Conservation (phyloP, 2,329 filamentous ascomycete genomes). For the Fusarium incarnatum region DNA sequence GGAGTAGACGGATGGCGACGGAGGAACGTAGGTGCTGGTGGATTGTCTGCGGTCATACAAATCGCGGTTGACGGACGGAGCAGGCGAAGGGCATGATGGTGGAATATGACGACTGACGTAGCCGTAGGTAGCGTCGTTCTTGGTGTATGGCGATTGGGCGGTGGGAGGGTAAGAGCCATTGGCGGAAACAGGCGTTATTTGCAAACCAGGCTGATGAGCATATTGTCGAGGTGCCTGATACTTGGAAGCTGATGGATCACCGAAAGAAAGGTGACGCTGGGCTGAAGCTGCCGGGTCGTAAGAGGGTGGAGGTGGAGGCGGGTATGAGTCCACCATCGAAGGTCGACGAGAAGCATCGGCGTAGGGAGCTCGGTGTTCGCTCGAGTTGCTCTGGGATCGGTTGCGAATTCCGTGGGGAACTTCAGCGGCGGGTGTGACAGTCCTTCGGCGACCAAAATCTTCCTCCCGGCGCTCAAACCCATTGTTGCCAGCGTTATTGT, state of each 20-base stretch:
- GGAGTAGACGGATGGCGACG: slow-evolving; percentile 52
- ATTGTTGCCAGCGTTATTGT: slow-evolving; percentile 54
- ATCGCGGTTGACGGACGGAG: slow-evolving; percentile 49
- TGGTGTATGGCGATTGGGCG: slow-evolving; percentile 56
- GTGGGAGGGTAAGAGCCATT: slow-evolving; percentile 51
- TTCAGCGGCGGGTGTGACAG: slow-evolving; percentile 51
- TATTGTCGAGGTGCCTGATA: slow-evolving; percentile 54
- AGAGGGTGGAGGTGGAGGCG: slow-evolving; percentile 53
- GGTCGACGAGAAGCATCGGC: slow-evolving; percentile 59
- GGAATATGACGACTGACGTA: slow-evolving; percentile 48
- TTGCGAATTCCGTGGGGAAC: slow-evolving; percentile 57
- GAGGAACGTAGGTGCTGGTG: slow-evolving; percentile 54
- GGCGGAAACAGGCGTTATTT: slow-evolving; percentile 52
- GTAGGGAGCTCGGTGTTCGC: slow-evolving; percentile 60
- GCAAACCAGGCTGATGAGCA: slow-evolving; percentile 49
- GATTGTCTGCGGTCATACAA: slow-evolving; percentile 54
- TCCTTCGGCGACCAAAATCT: slow-evolving; percentile 61
- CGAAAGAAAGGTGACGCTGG: slow-evolving; percentile 52
- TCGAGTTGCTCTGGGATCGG: slow-evolving; percentile 71
- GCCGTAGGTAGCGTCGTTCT: slow-evolving; percentile 55
- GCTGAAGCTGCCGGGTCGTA: slow-evolving; percentile 48
- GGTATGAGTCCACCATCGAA: slow-evolving; percentile 61
- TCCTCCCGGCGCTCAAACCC: slow-evolving; percentile 72
- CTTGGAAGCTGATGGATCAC: slow-evolving; percentile 50
- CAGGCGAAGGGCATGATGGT: slow-evolving; percentile 49